Evolutionary conservation across 805 yeast genomes (phyloP).

Genomic region (Spathaspora arborariae): DNA sequence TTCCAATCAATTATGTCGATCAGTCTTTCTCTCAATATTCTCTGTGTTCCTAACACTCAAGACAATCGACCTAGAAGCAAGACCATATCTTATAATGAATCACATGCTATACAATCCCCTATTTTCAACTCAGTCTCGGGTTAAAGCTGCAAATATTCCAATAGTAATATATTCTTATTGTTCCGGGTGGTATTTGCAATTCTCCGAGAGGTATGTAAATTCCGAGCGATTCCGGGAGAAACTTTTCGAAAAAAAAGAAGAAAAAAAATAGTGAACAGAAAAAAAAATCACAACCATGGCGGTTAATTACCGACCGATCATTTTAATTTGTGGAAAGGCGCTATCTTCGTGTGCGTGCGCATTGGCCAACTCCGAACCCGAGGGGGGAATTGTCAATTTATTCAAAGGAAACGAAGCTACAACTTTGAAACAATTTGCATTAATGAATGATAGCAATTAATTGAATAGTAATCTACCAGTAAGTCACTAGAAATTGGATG

Average conservation of each 20-base stretch:
- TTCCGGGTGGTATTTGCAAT: not conserved
- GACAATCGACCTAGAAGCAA: too few relatives aligned
- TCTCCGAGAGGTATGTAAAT: not conserved
- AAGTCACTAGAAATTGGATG: not conserved
- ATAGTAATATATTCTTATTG: too few relatives aligned
- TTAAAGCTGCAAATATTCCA: not conserved
- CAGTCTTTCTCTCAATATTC: too few relatives aligned
- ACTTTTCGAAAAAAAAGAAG: not conserved
- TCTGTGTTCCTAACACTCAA: too few relatives aligned
- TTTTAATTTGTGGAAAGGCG: not conserved
- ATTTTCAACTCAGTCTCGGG: too few relatives aligned
- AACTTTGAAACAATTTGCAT: not conserved
- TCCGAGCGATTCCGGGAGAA: not conserved
- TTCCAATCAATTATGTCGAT: too few relatives aligned
- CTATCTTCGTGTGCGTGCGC: not conserved
- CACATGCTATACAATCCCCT: too few relatives aligned
- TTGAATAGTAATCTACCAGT: not conserved
- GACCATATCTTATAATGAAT: too few relatives aligned
- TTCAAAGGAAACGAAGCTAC: not conserved
- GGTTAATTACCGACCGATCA: not conserved
- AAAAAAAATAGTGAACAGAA: not conserved
- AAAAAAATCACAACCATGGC: not conserved
- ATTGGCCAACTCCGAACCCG: constrained; percentile 1
- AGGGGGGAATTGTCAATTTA: not conserved
- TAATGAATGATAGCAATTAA: not conserved